These are phyloP conservation scores for Lentinus polychrous DNA, from an alignment of 1,284 basidiomycete genomes.

Conservation along the genomic window DNA sequence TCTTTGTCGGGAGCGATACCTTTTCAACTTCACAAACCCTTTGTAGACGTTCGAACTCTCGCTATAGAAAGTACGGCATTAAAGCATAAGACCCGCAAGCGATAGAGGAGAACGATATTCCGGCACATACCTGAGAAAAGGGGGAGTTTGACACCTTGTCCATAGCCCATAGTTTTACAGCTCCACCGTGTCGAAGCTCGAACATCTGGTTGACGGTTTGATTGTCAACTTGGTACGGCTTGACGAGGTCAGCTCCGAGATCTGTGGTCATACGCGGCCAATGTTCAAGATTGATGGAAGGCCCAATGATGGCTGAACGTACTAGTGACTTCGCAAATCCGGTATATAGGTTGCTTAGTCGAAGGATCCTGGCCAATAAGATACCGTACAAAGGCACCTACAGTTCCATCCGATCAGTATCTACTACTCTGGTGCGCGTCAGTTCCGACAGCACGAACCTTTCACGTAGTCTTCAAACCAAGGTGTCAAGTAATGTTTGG, in stretches of 20 bases:
- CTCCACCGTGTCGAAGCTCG: slow-evolving; percentile 66
- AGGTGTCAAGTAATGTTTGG: slow-evolving; percentile 59
- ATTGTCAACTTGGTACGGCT: slow-evolving; percentile 72
- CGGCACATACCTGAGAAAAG: slow-evolving; percentile 47
- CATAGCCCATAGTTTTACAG: slow-evolving; percentile 55
- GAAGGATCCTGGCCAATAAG: slow-evolving; percentile 52
- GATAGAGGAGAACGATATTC: not conserved
- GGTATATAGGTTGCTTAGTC: slow-evolving; percentile 60
- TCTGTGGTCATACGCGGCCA: slow-evolving; percentile 26
- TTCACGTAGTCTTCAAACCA: slow-evolving; percentile 76
- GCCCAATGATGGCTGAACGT: slow-evolving; percentile 22
- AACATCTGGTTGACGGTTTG: slow-evolving; percentile 56
- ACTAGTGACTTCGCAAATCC: slow-evolving; percentile 77
- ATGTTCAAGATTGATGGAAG: not conserved
- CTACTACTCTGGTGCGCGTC: not conserved
- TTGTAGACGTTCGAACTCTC: slow-evolving; percentile 65
- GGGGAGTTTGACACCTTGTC: slow-evolving; percentile 75
- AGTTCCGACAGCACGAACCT: slow-evolving; percentile 38
- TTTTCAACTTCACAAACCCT: slow-evolving; percentile 46
- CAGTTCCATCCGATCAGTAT: slow-evolving; percentile 20
- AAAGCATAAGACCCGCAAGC: not conserved
- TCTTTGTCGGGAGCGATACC: slow-evolving; percentile 59
- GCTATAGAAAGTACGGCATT: slow-evolving; percentile 37
- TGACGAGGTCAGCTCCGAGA: slow-evolving; percentile 43
- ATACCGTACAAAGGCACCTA: slow-evolving; percentile 79